Percentiles rank a stretch among this genome's conserved stretches.
phyloP scores from a whole-genome alignment of 129 eudicot genomes.

The Pseudognaphalium luteoalbum region DNA sequence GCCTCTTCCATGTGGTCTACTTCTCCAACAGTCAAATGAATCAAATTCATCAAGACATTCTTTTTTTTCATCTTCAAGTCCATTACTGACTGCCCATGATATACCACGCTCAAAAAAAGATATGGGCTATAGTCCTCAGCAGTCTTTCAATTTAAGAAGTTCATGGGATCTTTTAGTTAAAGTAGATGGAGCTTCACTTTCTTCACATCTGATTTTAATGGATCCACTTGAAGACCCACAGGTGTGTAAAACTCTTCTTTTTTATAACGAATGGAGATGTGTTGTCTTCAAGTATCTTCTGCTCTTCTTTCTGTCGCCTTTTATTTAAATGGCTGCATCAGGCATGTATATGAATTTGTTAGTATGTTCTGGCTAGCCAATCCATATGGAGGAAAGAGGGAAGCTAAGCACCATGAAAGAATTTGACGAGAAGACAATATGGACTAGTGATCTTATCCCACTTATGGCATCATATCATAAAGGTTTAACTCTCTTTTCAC shows the following conservation, averaged over 20 bases:
- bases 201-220: constrained; percentile 45
- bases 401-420: constrained; percentile 68
- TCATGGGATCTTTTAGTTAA: constrained; percentile 44
- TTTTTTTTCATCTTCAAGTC: constrained; percentile 58
- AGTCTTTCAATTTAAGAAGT: constrained; percentile 35
- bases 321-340: constrained; percentile 14
- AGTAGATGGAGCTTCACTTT: constrained; percentile 37
- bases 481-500: constrained; percentile 46
- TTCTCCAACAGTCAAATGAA: constrained; percentile 80
- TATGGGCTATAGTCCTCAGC: constrained; percentile 63
- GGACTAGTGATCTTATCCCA: constrained; percentile 85
- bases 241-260: constrained; percentile 40
- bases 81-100: constrained; percentile 56
- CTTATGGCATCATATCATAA: constrained; percentile 86
- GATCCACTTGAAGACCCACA: constrained; percentile 91
- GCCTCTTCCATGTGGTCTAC: constrained; percentile 96
- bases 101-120: constrained; percentile 66
- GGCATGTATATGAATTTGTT: constrained; percentile 14
- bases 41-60: constrained; percentile 42
- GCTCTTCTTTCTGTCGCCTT: background rate
- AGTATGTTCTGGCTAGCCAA: constrained; percentile 47
- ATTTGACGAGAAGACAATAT: constrained; percentile 89
- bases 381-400: constrained; percentile 87
- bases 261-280: constrained; percentile 1
- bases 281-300: background rate